Conservation (phyloP, 371 early-diverging fungal genomes). For the Syncephalastrum racemosum region DNA sequence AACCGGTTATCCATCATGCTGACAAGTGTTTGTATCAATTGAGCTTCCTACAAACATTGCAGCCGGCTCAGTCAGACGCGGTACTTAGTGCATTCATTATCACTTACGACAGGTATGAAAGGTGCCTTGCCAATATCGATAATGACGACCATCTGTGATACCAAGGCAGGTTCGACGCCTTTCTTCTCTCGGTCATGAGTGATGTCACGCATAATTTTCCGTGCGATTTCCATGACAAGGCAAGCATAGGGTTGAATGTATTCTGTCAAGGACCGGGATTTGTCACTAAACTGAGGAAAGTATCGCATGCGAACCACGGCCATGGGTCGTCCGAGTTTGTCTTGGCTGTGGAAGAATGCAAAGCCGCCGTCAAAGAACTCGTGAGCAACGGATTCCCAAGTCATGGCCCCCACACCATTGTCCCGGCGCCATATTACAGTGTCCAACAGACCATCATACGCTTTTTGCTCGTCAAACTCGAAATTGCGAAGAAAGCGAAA, state of each 20-base stretch:
- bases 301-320: constrained; percentile 44
- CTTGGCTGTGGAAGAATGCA: constrained; percentile 46
- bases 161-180: constrained; percentile 19
- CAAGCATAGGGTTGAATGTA: constrained; percentile 37
- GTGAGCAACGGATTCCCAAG: constrained; percentile 25
- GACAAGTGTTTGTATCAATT: constrained; percentile 27
- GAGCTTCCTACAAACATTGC: constrained; percentile 28
- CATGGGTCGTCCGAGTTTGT: constrained; percentile 40
- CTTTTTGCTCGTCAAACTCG: constrained; percentile 15
- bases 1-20: constrained; percentile 30
- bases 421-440: constrained; percentile 47
- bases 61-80: neutral
- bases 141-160: constrained; percentile 36
- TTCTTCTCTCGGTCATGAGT: constrained; percentile 19
- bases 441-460: constrained; percentile 25
- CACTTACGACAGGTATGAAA: constrained; percentile 35
- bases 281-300: constrained; percentile 41
- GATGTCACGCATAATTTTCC: constrained; percentile 36
- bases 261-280: constrained; percentile 27
- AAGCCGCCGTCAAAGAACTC: constrained; percentile 39
- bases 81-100: neutral
- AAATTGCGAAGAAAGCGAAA: constrained; percentile 24
- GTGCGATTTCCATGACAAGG: constrained; percentile 46
- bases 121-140: constrained; percentile 44
- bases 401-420: constrained; percentile 21